These are phyloP conservation scores for Polyplosphaeria fusca DNA, from an alignment of 495 filamentous ascomycete species.

Conservation along the genomic window DNA sequence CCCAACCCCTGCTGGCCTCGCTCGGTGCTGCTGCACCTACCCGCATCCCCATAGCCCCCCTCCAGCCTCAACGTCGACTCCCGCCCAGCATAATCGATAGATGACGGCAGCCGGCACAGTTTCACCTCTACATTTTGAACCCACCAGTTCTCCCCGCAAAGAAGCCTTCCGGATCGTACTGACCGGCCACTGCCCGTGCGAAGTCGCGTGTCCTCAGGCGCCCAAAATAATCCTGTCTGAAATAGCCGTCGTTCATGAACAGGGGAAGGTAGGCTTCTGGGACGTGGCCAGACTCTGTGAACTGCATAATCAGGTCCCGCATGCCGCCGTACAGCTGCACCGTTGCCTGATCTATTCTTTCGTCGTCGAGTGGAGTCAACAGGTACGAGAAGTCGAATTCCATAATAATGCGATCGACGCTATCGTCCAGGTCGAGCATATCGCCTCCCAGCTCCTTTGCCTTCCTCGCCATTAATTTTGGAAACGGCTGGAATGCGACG, in stretches of 20 bases:
- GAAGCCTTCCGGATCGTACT: slow-evolving; percentile 57
- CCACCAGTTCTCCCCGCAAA: slow-evolving; percentile 59
- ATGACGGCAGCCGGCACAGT: slow-evolving; percentile 4
- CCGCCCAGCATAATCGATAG: slow-evolving; percentile 24
- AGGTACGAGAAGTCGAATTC: slow-evolving; percentile 56
- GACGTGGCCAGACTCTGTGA: slow-evolving; percentile 24
- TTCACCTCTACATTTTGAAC: slow-evolving; percentile 16
- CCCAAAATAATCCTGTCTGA: slow-evolving; percentile 58
- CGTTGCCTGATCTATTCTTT: slow-evolving; percentile 50
- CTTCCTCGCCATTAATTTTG: slow-evolving; percentile 47
- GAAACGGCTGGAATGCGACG: slow-evolving; percentile 58
- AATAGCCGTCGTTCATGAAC: slow-evolving; percentile 61
- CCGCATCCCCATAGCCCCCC: slow-evolving; percentile 19
- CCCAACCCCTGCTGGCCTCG: background rate
- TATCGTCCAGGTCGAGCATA: slow-evolving; percentile 50
- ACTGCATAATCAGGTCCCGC: slow-evolving; percentile 4
- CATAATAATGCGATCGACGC: slow-evolving; percentile 54
- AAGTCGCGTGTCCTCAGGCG: slow-evolving; percentile 48
- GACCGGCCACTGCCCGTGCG: slow-evolving; percentile 45
- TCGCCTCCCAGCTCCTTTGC: slow-evolving; percentile 52
- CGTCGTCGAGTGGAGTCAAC: slow-evolving; percentile 44
- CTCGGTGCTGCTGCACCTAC: slow-evolving; percentile 14
- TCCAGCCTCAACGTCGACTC: slow-evolving; percentile 19
- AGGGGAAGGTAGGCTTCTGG: slow-evolving; percentile 55
- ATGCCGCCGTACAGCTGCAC: slow-evolving; percentile 47